Evolutionary conservation across 345 rosid species (phyloP).

Genomic region (Acer saccharum): DNA sequence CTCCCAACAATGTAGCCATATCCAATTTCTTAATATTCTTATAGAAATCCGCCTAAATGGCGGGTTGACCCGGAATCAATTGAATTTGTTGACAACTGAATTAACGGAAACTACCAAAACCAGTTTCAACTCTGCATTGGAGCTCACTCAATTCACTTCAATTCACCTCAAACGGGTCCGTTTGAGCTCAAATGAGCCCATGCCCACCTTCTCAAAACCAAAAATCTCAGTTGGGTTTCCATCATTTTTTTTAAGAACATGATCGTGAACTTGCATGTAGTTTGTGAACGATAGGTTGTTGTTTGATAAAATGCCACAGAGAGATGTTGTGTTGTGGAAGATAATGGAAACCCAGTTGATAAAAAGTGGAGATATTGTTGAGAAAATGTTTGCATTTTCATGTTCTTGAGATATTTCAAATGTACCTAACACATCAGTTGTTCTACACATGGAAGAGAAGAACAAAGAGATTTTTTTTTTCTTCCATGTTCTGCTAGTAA

Average conservation of each 20-base stretch:
- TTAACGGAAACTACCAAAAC: neutral
- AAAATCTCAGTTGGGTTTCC: constrained; percentile 28
- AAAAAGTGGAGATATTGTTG: constrained; percentile 26
- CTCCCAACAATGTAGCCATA: too few species aligned
- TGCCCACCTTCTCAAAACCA: constrained; percentile 30
- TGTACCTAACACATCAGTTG: constrained; percentile 38
- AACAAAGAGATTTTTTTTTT: constrained; percentile 22
- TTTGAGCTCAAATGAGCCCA: constrained; percentile 39
- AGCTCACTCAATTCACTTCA: too few species aligned
- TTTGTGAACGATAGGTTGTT: constrained; percentile 24
- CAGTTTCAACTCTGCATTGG: neutral
- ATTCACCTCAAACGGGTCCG: constrained; percentile 13
- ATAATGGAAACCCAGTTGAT: constrained; percentile 27
- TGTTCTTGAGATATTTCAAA: constrained; percentile 34
- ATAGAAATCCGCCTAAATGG: too few species aligned
- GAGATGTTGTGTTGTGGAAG: constrained; percentile 34
- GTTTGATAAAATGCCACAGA: constrained; percentile 39
- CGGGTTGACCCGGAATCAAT: neutral
- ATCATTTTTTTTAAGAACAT: constrained; percentile 16
- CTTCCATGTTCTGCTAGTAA: constrained; percentile 33
- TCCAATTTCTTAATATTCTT: too few species aligned
- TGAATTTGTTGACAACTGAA: neutral
- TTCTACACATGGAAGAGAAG: constrained; percentile 50
- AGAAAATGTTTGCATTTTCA: constrained; percentile 40
- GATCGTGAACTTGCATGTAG: constrained; percentile 26